Conservation (phyloP, 2,329 filamentous ascomycete species). For the Fulvia fulva region DNA sequence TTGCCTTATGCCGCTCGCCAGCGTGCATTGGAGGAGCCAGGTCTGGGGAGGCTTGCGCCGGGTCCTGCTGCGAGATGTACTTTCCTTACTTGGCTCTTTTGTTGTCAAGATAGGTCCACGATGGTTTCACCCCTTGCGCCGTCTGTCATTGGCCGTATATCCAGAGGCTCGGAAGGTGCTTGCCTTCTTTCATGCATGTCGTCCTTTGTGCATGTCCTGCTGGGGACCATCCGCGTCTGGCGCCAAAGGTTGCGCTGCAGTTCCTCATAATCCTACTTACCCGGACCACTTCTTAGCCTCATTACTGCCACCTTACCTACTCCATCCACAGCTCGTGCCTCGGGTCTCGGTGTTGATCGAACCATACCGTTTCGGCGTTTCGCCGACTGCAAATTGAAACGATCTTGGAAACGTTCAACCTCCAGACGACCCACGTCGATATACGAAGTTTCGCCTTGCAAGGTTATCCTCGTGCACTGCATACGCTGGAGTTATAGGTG, state of each 20-base stretch:
- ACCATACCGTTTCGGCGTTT: conserved; percentile 22
- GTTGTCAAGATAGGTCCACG: conserved; percentile 27
- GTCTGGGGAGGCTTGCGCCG: conserved; percentile 11
- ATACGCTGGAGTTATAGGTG: conserved; percentile 19
- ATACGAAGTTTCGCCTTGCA: conserved; percentile 24
- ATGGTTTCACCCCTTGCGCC: conserved; percentile 34
- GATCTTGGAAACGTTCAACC: conserved; percentile 20
- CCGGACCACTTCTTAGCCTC: conserved; percentile 12
- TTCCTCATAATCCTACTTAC: conserved; percentile 10
- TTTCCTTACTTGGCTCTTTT: conserved; percentile 22
- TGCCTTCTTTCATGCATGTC: conserved; percentile 25
- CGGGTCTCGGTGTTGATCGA: conserved; percentile 21
- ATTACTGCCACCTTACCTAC: conserved; percentile 7
- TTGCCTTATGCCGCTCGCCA: conserved; percentile 18
- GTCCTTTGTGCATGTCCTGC: conserved; percentile 13
- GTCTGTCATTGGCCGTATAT: conserved; percentile 24
- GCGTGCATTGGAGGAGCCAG: conserved; percentile 20
- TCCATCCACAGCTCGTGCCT: conserved; percentile 20
- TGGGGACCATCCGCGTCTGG: conserved; percentile 26
- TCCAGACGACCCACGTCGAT: conserved; percentile 17
- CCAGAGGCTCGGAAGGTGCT: conserved; percentile 22
- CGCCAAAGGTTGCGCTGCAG: conserved; percentile 20
- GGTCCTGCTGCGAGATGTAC: conserved; percentile 18
- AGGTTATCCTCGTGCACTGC: conserved; percentile 21
- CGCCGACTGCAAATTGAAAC: conserved; percentile 28